Conservation (phyloP, 257 asterid species). For the Solanum dulcamara region DNA sequence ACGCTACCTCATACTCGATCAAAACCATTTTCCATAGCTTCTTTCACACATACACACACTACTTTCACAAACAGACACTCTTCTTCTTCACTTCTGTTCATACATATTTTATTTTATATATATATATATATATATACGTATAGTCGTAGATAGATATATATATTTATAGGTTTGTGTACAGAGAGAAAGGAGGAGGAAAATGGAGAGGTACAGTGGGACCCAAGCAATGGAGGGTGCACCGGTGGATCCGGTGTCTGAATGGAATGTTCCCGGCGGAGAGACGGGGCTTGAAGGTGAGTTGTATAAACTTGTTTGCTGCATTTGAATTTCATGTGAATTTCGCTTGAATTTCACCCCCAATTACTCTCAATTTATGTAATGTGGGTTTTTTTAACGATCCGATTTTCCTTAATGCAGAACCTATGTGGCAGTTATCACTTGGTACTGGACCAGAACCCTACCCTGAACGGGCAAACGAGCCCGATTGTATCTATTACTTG, state of each 20-base stretch:
- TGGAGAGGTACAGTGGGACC: conserved; percentile 53
- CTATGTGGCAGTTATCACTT: conserved; percentile 81
- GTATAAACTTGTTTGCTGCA: conserved; percentile 3
- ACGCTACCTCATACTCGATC: not conserved
- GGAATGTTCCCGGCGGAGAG: conserved; percentile 71
- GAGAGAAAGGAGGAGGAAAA: conserved; percentile 13
- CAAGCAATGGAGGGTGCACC: conserved; percentile 39
- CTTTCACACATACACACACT: not conserved
- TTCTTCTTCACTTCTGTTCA: conserved; percentile 2
- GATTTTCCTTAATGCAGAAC: conserved; percentile 56
- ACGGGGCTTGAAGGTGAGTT: conserved; percentile 68
- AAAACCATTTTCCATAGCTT: not conserved
- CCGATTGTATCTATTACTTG: conserved; percentile 79
- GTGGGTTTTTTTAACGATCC: not conserved
- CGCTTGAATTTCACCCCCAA: conserved; percentile 13
- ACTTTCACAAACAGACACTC: not conserved
- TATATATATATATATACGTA: not conserved
- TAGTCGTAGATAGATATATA: not conserved
- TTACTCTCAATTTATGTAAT: not conserved
- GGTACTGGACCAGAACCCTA: conserved; percentile 62
- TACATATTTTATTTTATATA: not conserved
- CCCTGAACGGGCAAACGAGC: conserved; percentile 80
- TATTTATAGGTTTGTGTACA: not conserved
- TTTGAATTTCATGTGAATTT: conserved; percentile 41
- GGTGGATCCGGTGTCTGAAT: conserved; percentile 64